Evolutionary conservation across 805 yeast species (phyloP).

Genomic region (Suhomyces kilbournensis): DNA sequence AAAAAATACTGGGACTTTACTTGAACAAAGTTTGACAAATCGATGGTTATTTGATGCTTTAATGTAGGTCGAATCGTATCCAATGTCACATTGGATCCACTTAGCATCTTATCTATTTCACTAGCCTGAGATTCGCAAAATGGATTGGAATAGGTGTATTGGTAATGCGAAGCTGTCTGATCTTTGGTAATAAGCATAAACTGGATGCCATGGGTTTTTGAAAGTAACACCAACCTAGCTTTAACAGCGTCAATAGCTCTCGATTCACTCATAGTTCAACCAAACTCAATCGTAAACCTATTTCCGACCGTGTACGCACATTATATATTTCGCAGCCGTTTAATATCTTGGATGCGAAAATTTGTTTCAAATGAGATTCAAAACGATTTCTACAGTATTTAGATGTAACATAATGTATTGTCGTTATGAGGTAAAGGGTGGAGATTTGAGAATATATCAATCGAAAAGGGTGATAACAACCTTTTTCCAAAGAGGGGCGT

Average conservation of each 20-base stretch:
- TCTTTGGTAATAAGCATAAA: not conserved
- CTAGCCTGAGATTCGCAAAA: not conserved
- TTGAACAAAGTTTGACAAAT: not conserved
- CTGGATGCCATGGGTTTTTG: not conserved
- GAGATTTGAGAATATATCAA: constrained; percentile 1
- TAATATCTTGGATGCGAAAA: not conserved
- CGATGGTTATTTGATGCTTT: not conserved
- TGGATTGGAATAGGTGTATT: not conserved
- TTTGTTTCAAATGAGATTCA: not conserved
- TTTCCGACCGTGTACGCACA: not conserved
- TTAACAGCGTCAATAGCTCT: not conserved
- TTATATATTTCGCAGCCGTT: not conserved
- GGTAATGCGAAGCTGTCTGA: not conserved
- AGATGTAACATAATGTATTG: not conserved
- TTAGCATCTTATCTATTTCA: not conserved
- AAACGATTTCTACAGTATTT: not conserved
- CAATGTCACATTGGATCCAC: not conserved
- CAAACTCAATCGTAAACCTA: not conserved
- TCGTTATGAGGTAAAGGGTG: not conserved
- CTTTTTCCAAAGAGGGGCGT: constrained; percentile 13
- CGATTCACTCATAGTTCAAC: not conserved
- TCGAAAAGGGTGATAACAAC: constrained; percentile 9
- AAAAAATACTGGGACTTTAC: constrained; percentile 14
- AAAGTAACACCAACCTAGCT: not conserved
- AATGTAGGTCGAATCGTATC: constrained; percentile 1